Percentiles rank a stretch among this genome's conserved stretches.
These are phyloP conservation scores for Diplosphaera chodatii DNA, from an alignment of 139 green algal species.

Conservation along the genomic window DNA sequence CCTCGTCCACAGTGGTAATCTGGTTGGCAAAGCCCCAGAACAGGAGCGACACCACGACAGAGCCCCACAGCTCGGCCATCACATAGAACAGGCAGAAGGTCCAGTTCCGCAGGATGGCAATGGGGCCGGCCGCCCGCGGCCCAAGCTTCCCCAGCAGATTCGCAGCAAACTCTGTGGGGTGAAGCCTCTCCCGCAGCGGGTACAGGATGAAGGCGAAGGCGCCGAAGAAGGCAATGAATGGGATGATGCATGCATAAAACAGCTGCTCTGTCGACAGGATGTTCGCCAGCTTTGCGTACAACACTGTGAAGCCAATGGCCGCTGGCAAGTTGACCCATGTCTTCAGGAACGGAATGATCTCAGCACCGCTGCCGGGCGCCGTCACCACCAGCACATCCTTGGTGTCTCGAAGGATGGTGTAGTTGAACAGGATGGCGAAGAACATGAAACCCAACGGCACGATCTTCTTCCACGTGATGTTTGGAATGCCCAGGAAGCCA, in stretches of 20 bases:
- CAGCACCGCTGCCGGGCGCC: constrained; percentile 88
- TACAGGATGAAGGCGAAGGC: constrained; percentile 95
- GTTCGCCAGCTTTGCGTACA: constrained; percentile 93
- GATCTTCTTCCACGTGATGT: constrained; percentile 83
- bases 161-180: constrained; percentile 72
- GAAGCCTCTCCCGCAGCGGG: constrained; percentile 81
- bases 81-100: constrained; percentile 99
- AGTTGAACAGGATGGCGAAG: constrained; percentile 99
- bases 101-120: constrained; percentile 98
- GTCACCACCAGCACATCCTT: constrained; percentile 99
- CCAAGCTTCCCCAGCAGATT: constrained; percentile 70
- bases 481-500: constrained; percentile 42
- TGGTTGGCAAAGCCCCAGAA: constrained; percentile 99
- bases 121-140: constrained; percentile 82
- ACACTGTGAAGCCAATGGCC: constrained; percentile 90
- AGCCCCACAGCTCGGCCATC: constrained; percentile 98
- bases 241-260: constrained; percentile 98
- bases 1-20: constrained; percentile 98
- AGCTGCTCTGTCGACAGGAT: constrained; percentile 76
- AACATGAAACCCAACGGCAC: constrained; percentile 93
- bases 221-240: constrained; percentile 97
- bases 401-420: constrained; percentile 98
- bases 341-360: constrained; percentile 99
- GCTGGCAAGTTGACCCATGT: constrained; percentile 95
- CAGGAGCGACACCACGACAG: constrained; percentile 97